Evolutionary conservation across 2,329 filamentous ascomycete genomes (phyloP), one percentile per base, ranked within the genome.

Genomic region (Verticillium nubilum): DNA sequence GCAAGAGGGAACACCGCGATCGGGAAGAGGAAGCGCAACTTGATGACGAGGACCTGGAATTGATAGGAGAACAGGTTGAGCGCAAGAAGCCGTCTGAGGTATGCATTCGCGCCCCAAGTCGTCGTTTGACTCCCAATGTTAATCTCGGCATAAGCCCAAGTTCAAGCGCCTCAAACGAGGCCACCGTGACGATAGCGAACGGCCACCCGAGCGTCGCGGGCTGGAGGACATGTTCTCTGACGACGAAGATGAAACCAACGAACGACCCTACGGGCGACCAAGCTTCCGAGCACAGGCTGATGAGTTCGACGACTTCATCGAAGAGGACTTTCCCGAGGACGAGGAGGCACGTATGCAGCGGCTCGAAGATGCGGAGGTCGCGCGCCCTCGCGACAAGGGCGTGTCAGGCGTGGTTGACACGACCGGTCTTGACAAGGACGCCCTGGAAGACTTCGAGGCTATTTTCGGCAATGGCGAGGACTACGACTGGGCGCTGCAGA

Each of bases 121-220:
- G 60, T 17, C 10, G n/a, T 26, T 26, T 55, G 10, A 29, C 5
- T 9, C 37, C 33, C 52, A 31, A 9, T 23, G 29, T 67, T 73
- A 55, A 72, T 60, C 52, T 47, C 26, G 58, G 56, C 33, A 54
- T 2, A 64, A 96, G 88, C 88, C 89, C 66, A 96, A 97, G 72
- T 96, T 96, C 81, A 99, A 99, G 76, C 90, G 95, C 47, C 85
- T 99, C 59, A 99, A 98, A 80, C 91, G 92, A 65, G 94, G 95
- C 58, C 91, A 94, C 65, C 85, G 90, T 62, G 88, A 89, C 64
- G 88, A 92, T 63, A 86, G 84, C 59, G 84, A 92, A 56, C 83
- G 86, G 25, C 80, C 80, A 27, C 80, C 78, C 65, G 82, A 87
- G 64, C 82, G 86, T 47, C 88, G 89, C 62, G 92, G 89, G 26